Conservation (phyloP, 2,329 filamentous ascomycete genomes). For the Colletotrichum gigasporum region DNA sequence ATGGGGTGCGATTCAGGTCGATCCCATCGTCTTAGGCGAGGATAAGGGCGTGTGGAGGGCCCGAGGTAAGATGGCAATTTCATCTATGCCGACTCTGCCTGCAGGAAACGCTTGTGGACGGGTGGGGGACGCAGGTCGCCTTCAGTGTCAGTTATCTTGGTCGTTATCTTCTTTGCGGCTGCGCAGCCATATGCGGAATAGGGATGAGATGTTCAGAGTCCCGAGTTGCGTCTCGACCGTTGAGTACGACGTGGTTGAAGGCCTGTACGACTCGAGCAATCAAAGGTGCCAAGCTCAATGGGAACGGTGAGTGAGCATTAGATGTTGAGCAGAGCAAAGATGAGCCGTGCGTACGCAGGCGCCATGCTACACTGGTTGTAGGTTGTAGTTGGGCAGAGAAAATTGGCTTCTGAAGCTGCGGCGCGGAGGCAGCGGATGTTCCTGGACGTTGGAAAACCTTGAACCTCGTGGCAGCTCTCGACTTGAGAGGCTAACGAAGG, state of each 20-base stretch:
- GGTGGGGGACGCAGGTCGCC: not conserved
- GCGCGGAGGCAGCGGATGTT: not conserved
- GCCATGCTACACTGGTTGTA: not conserved
- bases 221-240: not conserved
- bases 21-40: not conserved
- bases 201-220: not conserved
- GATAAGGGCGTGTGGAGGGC: not conserved
- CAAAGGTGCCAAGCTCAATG: not conserved
- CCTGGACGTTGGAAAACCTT: constrained; percentile 12
- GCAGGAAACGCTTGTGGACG: not conserved
- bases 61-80: not conserved
- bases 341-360: not conserved
- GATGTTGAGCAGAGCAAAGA: not conserved
- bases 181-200: not conserved
- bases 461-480: constrained; percentile 9
- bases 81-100: not conserved
- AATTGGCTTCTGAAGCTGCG: constrained; percentile 2
- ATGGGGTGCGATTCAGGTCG: not conserved
- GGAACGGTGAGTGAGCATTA: not conserved
- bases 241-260: not conserved
- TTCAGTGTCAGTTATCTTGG: not conserved
- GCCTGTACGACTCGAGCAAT: constrained; percentile 10
- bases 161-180: not conserved
- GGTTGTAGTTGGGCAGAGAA: not conserved
- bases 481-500: not conserved